Evolutionary conservation across 2,329 filamentous ascomycete genomes (phyloP).

Genomic region (Pseudocercospora vitis): DNA sequence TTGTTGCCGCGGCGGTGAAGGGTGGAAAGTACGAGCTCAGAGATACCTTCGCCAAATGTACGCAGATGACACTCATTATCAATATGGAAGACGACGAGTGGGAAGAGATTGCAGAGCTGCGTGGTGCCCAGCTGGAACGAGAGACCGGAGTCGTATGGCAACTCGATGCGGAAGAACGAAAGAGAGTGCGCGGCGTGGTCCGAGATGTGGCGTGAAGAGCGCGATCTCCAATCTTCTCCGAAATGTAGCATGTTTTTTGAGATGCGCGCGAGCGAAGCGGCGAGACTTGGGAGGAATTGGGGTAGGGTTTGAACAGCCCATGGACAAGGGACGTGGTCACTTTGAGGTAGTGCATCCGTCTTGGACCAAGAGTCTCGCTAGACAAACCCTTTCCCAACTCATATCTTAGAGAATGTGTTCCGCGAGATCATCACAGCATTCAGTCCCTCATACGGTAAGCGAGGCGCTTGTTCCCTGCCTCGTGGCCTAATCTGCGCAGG

Average conservation of each 20-base stretch:
- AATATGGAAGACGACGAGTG: constrained; percentile 97
- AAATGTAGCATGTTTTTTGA: background rate
- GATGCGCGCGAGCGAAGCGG: background rate
- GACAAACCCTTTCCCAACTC: no score
- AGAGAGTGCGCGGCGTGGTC: constrained; percentile 60
- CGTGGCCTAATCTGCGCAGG: constrained; percentile 16
- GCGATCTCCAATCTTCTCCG: background rate
- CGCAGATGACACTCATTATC: constrained; percentile 80
- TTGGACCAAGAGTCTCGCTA: no score
- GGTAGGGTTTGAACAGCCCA: no score
- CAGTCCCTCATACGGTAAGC: constrained; percentile 15
- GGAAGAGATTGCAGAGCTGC: constrained; percentile 63
- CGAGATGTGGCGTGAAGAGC: constrained; percentile 15
- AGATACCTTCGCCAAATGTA: constrained; percentile 72
- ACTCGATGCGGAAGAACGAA: constrained; percentile 70
- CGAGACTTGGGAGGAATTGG: constrained; percentile 5
- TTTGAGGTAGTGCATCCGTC: no score
- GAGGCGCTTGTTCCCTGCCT: no score
- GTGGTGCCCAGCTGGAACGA: constrained; percentile 47
- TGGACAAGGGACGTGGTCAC: no score
- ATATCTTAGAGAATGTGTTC: constrained; percentile 19
- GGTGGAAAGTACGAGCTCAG: constrained; percentile 73
- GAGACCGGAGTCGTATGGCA: constrained; percentile 71
- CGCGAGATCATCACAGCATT: constrained; percentile 12
- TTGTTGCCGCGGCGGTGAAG: constrained; percentile 66